Evolutionary conservation across 2,329 filamentous ascomycete genomes (phyloP).

Genomic region (Epichloe festucae): DNA sequence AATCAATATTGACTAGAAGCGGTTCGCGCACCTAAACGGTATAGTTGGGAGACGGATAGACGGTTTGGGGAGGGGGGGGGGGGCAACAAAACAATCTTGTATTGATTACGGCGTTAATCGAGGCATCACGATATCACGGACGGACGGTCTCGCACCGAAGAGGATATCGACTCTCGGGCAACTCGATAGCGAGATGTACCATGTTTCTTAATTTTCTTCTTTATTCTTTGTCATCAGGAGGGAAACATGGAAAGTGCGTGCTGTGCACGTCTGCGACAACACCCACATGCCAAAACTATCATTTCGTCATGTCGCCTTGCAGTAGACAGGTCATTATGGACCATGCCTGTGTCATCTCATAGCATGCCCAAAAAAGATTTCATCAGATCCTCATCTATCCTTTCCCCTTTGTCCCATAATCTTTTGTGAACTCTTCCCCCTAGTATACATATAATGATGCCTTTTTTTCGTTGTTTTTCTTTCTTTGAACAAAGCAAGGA

Average conservation of each 20-base stretch:
- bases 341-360: neutral
- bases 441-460: constrained; percentile 1
- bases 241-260: neutral
- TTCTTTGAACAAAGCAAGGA: too few species aligned
- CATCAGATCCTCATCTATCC: neutral
- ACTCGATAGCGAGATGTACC: too few species aligned
- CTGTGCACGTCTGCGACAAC: neutral
- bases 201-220: too few species aligned
- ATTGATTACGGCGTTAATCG: too few species aligned
- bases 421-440: neutral
- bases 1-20: constrained; percentile 5
- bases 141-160: too few species aligned
- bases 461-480: neutral
- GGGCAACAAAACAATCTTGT: too few species aligned
- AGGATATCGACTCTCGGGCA: too few species aligned
- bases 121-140: too few species aligned
- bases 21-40: too few species aligned
- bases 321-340: neutral
- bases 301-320: constrained; percentile 1
- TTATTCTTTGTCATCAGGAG: neutral
- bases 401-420: neutral
- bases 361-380: neutral
- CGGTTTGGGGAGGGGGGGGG: too few species aligned
- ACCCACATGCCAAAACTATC: neutral
- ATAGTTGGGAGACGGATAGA: too few species aligned